Evolutionary conservation across 2,329 filamentous ascomycete genomes (phyloP).

Genomic region (Penicillium hordei): DNA sequence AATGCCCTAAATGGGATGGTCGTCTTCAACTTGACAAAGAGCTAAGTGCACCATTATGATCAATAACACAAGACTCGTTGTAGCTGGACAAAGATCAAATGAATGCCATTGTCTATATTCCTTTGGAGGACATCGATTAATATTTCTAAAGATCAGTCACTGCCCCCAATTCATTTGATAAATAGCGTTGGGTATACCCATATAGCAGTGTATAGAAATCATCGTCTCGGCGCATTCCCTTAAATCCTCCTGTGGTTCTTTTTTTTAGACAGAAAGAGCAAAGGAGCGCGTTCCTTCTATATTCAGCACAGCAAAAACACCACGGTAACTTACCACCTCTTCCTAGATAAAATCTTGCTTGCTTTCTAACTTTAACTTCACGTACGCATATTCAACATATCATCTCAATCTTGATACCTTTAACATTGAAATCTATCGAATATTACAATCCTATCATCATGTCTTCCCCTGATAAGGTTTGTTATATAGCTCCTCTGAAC

Average conservation of each 20-base stretch:
- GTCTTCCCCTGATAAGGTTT: neutral
- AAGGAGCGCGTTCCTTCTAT: neutral
- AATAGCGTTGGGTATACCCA: neutral
- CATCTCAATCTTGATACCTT: neutral
- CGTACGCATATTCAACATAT: neutral
- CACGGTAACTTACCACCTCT: neutral
- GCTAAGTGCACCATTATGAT: neutral
- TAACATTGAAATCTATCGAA: neutral
- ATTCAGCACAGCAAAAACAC: neutral
- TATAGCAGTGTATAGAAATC: neutral
- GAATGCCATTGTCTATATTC: neutral
- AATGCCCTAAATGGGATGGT: neutral
- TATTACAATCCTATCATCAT: neutral
- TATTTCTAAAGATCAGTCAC: neutral
- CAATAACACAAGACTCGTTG: neutral
- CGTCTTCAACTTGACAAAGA: neutral
- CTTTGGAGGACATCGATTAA: neutral
- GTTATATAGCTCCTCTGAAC: neutral
- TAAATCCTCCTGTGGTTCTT: neutral
- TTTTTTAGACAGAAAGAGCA: neutral
- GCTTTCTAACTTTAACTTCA: neutral
- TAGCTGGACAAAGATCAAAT: neutral
- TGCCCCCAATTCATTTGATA: neutral
- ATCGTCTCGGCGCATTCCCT: neutral
- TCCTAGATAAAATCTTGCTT: neutral